Conservation (phyloP, 345 rosid species). For the Salix suchowensis region DNA sequence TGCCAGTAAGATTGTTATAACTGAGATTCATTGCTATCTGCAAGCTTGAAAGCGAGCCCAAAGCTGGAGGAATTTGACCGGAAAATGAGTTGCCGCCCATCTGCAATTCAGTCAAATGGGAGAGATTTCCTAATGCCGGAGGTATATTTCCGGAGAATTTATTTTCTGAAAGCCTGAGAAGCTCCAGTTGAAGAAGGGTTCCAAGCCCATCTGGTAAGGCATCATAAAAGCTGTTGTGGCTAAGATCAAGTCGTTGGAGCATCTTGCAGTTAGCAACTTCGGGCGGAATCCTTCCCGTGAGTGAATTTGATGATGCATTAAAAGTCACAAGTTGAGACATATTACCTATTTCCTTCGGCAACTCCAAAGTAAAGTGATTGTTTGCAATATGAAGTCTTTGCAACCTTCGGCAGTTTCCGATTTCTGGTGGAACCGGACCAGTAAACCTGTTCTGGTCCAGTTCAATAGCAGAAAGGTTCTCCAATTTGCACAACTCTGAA, state of each 20-base stretch:
- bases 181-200: conserved; percentile 63
- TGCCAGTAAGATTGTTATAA: conserved; percentile 61
- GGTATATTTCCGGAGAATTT: conserved; percentile 55
- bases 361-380: conserved; percentile 49
- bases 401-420: conserved; percentile 53
- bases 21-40: conserved; percentile 83
- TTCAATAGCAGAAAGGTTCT: conserved; percentile 67
- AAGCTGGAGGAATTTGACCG: conserved; percentile 50
- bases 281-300: conserved; percentile 58
- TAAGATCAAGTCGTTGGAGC: conserved; percentile 82
- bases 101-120: conserved; percentile 70
- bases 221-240: conserved; percentile 59
- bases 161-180: conserved; percentile 70
- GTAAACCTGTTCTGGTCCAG: conserved; percentile 61
- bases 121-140: conserved; percentile 51
- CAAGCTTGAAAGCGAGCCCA: conserved; percentile 62
- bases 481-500: conserved; percentile 54
- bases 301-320: conserved; percentile 66
- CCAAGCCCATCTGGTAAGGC: conserved; percentile 60
- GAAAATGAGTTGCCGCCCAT: conserved; percentile 76
- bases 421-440: conserved; percentile 54
- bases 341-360: conserved; percentile 62
- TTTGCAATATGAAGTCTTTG: conserved; percentile 67
- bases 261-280: conserved; percentile 58
- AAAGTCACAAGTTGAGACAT: conserved; percentile 63